Conservation (phyloP, 495 filamentous ascomycete genomes). For the Penicillium riverlandense region DNA sequence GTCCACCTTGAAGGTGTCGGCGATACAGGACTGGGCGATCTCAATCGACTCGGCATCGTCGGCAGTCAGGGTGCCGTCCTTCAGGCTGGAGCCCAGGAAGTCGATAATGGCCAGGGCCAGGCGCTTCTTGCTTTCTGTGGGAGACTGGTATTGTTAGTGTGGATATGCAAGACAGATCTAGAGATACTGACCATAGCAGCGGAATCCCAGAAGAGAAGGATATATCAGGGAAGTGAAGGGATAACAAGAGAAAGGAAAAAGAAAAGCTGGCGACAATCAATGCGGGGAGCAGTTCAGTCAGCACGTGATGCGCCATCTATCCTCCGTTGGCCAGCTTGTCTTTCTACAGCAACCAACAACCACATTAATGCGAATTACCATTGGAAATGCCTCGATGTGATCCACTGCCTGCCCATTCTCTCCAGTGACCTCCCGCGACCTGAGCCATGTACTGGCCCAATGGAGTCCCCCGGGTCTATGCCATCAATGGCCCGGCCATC, state of each 20-base stretch:
- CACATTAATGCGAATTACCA: no score
- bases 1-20: conserved; percentile 91
- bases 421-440: conserved; percentile 3
- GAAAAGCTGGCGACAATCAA: background rate
- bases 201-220: background rate
- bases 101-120: conserved; percentile 95
- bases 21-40: conserved; percentile 86
- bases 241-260: conserved; percentile 9
- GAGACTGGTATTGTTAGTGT: conserved; percentile 32
- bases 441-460: conserved; percentile 95
- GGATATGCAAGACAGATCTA: background rate
- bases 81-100: conserved; percentile 79
- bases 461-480: conserved; percentile 83
- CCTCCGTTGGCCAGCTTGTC: conserved; percentile 10
- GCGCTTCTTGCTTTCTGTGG: conserved; percentile 80
- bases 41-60: conserved; percentile 92
- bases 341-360: background rate
- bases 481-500: conserved; percentile 54
- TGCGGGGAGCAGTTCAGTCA: conserved; percentile 4
- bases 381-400: conserved; percentile 38
- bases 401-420: conserved; percentile 17
- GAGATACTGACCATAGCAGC: conserved; percentile 13
- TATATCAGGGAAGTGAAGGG: background rate
- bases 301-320: background rate
- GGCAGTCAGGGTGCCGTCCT: conserved; percentile 75